These are phyloP conservation scores for Nothomitra cinnamomea DNA, from an alignment of 2,329 filamentous ascomycete species.

Conservation along the genomic window DNA sequence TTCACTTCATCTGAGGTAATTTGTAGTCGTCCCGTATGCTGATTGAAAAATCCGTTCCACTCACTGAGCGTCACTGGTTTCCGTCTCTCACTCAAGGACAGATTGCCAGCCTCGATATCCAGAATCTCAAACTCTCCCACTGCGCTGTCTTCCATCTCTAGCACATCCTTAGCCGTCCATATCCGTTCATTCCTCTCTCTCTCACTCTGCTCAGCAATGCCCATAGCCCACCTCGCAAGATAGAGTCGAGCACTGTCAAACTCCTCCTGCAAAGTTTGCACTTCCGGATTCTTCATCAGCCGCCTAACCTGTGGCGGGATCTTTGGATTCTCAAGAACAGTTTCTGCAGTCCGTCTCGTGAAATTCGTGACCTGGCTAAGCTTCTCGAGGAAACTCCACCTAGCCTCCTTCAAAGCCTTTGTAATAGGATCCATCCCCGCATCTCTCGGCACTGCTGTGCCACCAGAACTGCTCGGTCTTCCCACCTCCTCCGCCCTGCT, in stretches of 20 bases:
- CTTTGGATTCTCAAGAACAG: slow-evolving; percentile 79
- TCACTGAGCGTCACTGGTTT: slow-evolving; percentile 66
- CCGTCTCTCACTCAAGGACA: slow-evolving; percentile 61
- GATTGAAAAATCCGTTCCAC: slow-evolving; percentile 84
- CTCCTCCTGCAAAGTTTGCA: slow-evolving; percentile 88
- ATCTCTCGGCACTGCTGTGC: slow-evolving; percentile 32
- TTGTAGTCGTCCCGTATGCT: slow-evolving; percentile 52
- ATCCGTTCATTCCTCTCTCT: slow-evolving; percentile 69
- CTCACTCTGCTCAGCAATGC: slow-evolving; percentile 92
- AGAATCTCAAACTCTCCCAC: slow-evolving; percentile 93
- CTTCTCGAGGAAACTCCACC: slow-evolving; percentile 93
- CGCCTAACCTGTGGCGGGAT: slow-evolving; percentile 76
- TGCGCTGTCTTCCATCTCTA: slow-evolving; percentile 86
- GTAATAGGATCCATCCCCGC: slow-evolving; percentile 81
- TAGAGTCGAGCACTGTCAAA: slow-evolving; percentile 94
- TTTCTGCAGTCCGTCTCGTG: slow-evolving; percentile 77
- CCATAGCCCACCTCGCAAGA: slow-evolving; percentile 94
- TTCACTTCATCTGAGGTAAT: slow-evolving; percentile 86
- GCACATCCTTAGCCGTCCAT: slow-evolving; percentile 82
- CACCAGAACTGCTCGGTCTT: slow-evolving; percentile 13
- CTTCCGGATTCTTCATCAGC: slow-evolving; percentile 77
- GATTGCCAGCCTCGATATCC: slow-evolving; percentile 54
- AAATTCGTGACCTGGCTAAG: slow-evolving; percentile 96
- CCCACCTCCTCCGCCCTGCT: slow-evolving; percentile 1
- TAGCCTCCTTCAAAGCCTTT: slow-evolving; percentile 84